Percentiles rank a stretch among this genome's conserved stretches.
phyloP scores from a whole-genome alignment of 768 basidiomycete species.

The Cystoderma amianthinum region DNA sequence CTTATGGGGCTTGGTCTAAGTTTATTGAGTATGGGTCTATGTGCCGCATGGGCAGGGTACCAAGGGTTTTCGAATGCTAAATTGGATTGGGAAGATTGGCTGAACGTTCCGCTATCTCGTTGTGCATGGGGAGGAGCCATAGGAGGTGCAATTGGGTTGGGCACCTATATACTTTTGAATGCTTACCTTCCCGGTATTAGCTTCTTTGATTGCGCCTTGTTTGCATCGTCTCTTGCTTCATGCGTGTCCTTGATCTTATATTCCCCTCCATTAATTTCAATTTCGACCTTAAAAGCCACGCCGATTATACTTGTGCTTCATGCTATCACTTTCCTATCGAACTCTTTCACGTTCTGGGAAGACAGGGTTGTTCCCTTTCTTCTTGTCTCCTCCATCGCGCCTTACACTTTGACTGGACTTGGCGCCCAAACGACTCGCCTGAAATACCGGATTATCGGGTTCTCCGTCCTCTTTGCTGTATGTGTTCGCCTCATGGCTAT shows the following conservation, averaged over 20 bases:
- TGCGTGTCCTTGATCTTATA: conserved; percentile 36
- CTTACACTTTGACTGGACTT: conserved; percentile 53
- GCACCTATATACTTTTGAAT: conserved; percentile 21
- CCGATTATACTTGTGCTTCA: conserved; percentile 61
- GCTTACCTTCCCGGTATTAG: conserved; percentile 38
- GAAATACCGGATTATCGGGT: conserved; percentile 68
- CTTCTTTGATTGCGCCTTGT: conserved; percentile 41
- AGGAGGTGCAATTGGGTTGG: conserved; percentile 28
- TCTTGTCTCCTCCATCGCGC: conserved; percentile 55
- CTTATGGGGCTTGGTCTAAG: conserved; percentile 71
- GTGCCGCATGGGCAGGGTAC: conserved; percentile 53
- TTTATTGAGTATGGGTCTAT: conserved; percentile 48
- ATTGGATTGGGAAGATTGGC: conserved; percentile 37
- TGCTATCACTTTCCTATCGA: conserved; percentile 74
- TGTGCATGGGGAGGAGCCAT: conserved; percentile 27
- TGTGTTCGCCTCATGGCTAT: conserved; percentile 71
- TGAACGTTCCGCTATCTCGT: conserved; percentile 19
- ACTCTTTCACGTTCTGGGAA: conserved; percentile 99
- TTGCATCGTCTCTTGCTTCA: conserved; percentile 40
- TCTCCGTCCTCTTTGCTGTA: conserved; percentile 56
- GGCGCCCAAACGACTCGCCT: conserved; percentile 63
- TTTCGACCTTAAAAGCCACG: conserved; percentile 17
- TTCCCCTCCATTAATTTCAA: conserved; percentile 26
- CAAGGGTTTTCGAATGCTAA: conserved; percentile 30
- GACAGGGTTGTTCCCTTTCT: conserved; percentile 78